A percentile compares a stretch with the other conserved stretches of the same genome.
phyloP scores from a whole-genome alignment of 164 flowering plant species.

The Macadamia tetraphylla region DNA sequence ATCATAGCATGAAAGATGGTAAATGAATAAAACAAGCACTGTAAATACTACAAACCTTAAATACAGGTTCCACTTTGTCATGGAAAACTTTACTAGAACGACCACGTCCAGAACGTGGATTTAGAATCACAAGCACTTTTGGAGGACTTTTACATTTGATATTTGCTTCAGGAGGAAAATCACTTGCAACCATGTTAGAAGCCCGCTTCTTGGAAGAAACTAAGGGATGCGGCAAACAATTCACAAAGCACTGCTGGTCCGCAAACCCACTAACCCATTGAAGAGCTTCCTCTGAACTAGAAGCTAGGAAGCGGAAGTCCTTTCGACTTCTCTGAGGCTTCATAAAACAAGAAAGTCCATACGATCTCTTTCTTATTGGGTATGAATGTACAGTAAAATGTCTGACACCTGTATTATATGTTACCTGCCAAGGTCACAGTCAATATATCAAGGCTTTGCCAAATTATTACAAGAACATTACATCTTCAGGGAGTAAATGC shows the following conservation, averaged over 20 bases:
- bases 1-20: neutral
- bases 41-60: conserved; percentile 55
- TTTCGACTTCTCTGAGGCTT: conserved; percentile 62
- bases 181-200: conserved; percentile 46
- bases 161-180: conserved; percentile 57
- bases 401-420: conserved; percentile 74
- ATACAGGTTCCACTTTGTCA: conserved; percentile 82
- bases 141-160: conserved; percentile 82
- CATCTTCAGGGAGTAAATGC: conserved; percentile 1
- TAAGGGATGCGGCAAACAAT: conserved; percentile 86
- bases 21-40: neutral
- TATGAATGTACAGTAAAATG: conserved; percentile 90
- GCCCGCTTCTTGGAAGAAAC: conserved; percentile 77
- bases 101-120: conserved; percentile 96
- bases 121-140: conserved; percentile 81
- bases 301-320: conserved; percentile 82
- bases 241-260: conserved; percentile 84
- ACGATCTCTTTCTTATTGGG: conserved; percentile 56
- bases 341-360: conserved; percentile 62
- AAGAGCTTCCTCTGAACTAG: conserved; percentile 71
- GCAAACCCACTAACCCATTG: conserved; percentile 95
- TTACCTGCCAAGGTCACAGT: conserved; percentile 47
- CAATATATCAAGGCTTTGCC: conserved; percentile 6
- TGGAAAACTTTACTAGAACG: conserved; percentile 95
- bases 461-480: conserved; percentile 1